Base-by-base conservation (phyloP, 768 basidiomycete genomes). In the Mrakia gelida region DNA sequence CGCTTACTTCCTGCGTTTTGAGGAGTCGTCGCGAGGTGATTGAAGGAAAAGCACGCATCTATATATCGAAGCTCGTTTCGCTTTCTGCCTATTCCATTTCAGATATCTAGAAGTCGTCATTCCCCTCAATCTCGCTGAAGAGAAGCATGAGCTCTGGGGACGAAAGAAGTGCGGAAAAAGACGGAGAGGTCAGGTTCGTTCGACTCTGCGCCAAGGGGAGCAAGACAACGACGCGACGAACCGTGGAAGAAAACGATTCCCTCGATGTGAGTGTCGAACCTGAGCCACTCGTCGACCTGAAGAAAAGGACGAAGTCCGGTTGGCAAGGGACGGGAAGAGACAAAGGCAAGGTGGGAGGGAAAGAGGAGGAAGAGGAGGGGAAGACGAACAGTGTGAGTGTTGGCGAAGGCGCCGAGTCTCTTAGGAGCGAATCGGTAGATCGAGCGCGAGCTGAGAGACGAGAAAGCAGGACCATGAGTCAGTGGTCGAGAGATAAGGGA, bases 351-450 rank as follows among this genome's bases (percentile, higher is more conserved):
- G 28, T 23, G 32, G 38, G 32, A 28, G 16, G 5, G 15, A 34
- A n/a, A 38, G 30, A 54, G 18, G 71, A 34, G 52, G 43, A 38
- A 38, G 28, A 38, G 16, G 52, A 32, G 38, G 32, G n/a, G 15
- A 8, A 26, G 15, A 75, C 32, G 32, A 45, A 76, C 62, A 6
- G 62, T 76, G 75, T 76, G 73, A 3, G 38, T 49, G 54, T 63
- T 61, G 5, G 49, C 26, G 26, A 54, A 61, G 0, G 71, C 32
- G 32, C 71, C 65, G 13, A 28, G 52, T 32, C 77, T 63, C 45
- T 62, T 61, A 0, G 77, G 77, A 15, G 67, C 72, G 49, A 78
- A 78, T 34, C 77, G 77, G 77, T 56, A 78, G 73, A 78, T 78
- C 21, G 49, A 41, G 15, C 23, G 32, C 10, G 38, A 71, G 71